phyloP scores from a whole-genome alignment of 2,329 filamentous ascomycete genomes.

The Zopfia rhizophila region DNA sequence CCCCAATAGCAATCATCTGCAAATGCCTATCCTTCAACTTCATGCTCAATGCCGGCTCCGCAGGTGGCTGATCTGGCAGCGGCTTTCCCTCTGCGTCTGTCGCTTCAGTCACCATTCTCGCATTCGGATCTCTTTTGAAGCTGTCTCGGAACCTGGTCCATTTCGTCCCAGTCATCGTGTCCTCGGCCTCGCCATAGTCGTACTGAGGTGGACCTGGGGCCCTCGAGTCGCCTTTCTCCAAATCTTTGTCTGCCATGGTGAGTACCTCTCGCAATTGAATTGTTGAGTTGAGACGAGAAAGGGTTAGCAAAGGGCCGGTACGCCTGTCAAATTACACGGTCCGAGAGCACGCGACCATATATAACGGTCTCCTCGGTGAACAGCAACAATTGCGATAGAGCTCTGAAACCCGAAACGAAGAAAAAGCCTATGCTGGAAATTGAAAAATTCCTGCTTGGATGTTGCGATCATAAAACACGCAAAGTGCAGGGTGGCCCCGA shows the following conservation, averaged over 20 bases:
- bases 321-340: no score
- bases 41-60: constrained; percentile 35
- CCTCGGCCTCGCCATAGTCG: constrained; percentile 25
- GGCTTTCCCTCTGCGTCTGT: constrained; percentile 31
- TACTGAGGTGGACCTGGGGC: constrained; percentile 14
- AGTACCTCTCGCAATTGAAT: no score
- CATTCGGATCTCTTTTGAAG: constrained; percentile 36
- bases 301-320: no score
- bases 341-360: no score
- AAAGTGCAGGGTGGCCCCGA: no score
- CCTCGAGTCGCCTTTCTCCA: constrained; percentile 8
- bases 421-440: no score
- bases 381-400: no score
- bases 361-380: no score
- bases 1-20: constrained; percentile 92
- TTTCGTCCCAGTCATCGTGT: constrained; percentile 20
- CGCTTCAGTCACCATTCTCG: constrained; percentile 31
- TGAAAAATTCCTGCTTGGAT: no score
- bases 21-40: constrained; percentile 80
- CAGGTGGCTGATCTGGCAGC: constrained; percentile 34
- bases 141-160: constrained; percentile 30
- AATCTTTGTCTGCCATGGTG: constrained; percentile 10
- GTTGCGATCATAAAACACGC: no score
- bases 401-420: no score
- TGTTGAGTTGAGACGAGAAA: no score